Evolutionary conservation across 768 basidiomycete species (phyloP).

Genomic region (Lentinula boryana): DNA sequence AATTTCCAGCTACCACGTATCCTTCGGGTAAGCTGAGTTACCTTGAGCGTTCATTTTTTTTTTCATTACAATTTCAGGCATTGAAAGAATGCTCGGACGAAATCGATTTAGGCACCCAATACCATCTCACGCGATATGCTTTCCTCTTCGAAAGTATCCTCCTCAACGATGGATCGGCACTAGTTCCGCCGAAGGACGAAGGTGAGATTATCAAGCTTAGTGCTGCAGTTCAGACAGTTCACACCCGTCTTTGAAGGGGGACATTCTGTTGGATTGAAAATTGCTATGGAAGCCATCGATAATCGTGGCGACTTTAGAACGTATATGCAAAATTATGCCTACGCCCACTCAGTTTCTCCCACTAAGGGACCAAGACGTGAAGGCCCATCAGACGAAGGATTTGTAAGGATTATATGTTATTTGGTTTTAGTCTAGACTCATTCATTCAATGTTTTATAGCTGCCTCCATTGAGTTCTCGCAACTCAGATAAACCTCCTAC

Average conservation of each 20-base stretch:
- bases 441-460: slow-evolving; percentile 27
- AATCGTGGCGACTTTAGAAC: slow-evolving; percentile 92
- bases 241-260: neutral
- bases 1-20: slow-evolving; percentile 95
- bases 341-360: slow-evolving; percentile 65
- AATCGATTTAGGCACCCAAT: slow-evolving; percentile 96
- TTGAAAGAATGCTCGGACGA: slow-evolving; percentile 96
- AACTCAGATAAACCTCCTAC: slow-evolving; percentile 16
- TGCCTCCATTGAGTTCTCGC: slow-evolving; percentile 55
- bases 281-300: slow-evolving; percentile 87
- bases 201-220: slow-evolving; percentile 28
- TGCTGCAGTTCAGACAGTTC: neutral
- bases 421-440: neutral
- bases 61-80: slow-evolving; percentile 38
- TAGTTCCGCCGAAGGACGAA: slow-evolving; percentile 73
- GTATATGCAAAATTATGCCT: slow-evolving; percentile 97
- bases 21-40: slow-evolving; percentile 53
- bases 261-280: slow-evolving; percentile 61
- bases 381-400: slow-evolving; percentile 88
- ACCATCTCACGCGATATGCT: slow-evolving; percentile 91
- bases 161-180: slow-evolving; percentile 79
- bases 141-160: slow-evolving; percentile 91
- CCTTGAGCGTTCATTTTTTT: neutral
- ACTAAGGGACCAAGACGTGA: slow-evolving; percentile 77
- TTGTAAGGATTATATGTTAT: slow-evolving; percentile 52